These are phyloP conservation scores for Mayamaea pseudoterrestris DNA, from an alignment of 108 stramenopile genomes.

Conservation along the genomic window DNA sequence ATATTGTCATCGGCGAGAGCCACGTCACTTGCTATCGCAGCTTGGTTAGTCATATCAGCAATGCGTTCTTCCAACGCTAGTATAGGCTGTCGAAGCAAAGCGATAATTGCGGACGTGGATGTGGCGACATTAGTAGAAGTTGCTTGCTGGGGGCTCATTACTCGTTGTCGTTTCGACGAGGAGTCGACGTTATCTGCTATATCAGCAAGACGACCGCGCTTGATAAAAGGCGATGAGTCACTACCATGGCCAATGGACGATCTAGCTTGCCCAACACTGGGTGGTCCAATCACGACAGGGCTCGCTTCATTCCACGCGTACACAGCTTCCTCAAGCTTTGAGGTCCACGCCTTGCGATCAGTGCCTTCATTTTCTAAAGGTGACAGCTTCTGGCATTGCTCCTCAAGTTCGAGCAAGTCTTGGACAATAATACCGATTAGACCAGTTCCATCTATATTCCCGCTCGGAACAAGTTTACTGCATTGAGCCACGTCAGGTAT, in stretches of 20 bases:
- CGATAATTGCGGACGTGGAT: neutral
- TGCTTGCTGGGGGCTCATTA: neutral
- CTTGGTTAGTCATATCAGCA: constrained; percentile 39
- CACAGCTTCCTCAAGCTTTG: constrained; percentile 35
- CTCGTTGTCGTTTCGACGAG: constrained; percentile 16
- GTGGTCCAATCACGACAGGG: constrained; percentile 7
- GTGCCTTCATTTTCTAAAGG: constrained; percentile 35
- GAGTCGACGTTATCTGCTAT: neutral
- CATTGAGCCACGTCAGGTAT: constrained; percentile 10
- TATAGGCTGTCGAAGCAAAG: constrained; percentile 18
- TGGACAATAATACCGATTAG: constrained; percentile 42
- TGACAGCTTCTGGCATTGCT: constrained; percentile 41
- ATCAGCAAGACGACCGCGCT: too few species aligned
- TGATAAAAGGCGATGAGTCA: constrained; percentile 4
- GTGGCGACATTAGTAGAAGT: neutral
- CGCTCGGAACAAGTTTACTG: constrained; percentile 24
- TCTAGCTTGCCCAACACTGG: too few species aligned
- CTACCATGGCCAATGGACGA: neutral
- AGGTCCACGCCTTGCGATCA: constrained; percentile 40
- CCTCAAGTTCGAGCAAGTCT: constrained; percentile 49
- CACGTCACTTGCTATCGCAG: constrained; percentile 46
- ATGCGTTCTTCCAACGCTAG: constrained; percentile 41
- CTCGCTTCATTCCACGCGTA: constrained; percentile 40
- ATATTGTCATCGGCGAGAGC: constrained; percentile 56
- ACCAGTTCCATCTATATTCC: constrained; percentile 45